These are phyloP conservation scores for Fusarium penzigii DNA, from an alignment of 2,329 filamentous ascomycete species.

Conservation along the genomic window DNA sequence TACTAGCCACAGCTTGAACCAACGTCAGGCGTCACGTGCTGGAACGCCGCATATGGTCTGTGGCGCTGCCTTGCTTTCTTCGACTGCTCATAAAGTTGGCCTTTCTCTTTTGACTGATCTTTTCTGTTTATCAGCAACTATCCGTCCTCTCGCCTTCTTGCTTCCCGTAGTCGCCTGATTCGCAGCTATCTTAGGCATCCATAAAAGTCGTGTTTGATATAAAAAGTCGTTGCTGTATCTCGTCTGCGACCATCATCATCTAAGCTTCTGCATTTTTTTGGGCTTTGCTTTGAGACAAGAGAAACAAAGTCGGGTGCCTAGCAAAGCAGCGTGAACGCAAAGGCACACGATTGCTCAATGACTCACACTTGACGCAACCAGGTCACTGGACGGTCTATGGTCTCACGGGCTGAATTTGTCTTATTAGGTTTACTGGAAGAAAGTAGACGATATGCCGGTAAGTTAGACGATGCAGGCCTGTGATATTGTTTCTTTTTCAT, in stretches of 20 bases:
- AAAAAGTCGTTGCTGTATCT: slow-evolving; percentile 20
- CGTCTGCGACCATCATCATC: slow-evolving; percentile 26
- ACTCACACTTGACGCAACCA: slow-evolving; percentile 26
- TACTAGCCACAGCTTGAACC: not conserved
- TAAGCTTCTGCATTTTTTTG: slow-evolving; percentile 8
- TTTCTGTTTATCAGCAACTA: slow-evolving; percentile 25
- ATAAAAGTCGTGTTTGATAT: slow-evolving; percentile 23
- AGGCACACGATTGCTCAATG: slow-evolving; percentile 26
- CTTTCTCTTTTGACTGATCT: slow-evolving; percentile 20
- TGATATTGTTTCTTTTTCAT: slow-evolving; percentile 10
- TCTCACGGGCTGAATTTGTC: slow-evolving; percentile 15
- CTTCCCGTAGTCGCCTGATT: slow-evolving; percentile 26
- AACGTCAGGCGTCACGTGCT: slow-evolving; percentile 16
- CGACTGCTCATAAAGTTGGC: slow-evolving; percentile 29
- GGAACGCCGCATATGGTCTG: slow-evolving; percentile 13
- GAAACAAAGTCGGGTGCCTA: slow-evolving; percentile 14
- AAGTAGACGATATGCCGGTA: slow-evolving; percentile 33
- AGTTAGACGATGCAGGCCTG: slow-evolving; percentile 14
- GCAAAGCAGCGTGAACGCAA: slow-evolving; percentile 15
- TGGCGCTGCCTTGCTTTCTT: slow-evolving; percentile 29
- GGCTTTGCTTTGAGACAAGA: not conserved
- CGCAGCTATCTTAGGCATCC: slow-evolving; percentile 13
- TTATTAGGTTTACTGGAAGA: slow-evolving; percentile 10
- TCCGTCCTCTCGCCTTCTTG: slow-evolving; percentile 20
- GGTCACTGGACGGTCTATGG: slow-evolving; percentile 25